A percentile compares a stretch with the other conserved stretches of the same genome.
Conservation (phyloP, 1,284 basidiomycete genomes). For the Coniferiporia sulphurascens region DNA sequence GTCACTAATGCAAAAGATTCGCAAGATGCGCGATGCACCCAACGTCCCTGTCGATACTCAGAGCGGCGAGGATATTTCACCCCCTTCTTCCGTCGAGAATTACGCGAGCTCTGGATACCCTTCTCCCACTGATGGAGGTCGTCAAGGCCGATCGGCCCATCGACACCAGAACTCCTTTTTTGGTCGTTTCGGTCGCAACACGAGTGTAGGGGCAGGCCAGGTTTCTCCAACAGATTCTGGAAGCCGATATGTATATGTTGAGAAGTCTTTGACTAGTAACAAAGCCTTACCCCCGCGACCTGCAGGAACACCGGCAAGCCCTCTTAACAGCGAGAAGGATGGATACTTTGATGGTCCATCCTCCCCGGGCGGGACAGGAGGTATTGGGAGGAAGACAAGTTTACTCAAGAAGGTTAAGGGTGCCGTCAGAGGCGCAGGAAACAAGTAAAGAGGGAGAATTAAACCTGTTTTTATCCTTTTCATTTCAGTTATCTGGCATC, state of each 20-base stretch:
- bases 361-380: slow-evolving; percentile 30
- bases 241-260: slow-evolving; percentile 62
- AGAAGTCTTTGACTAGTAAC: slow-evolving; percentile 37
- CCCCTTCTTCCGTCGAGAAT: slow-evolving; percentile 42
- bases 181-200: slow-evolving; percentile 47
- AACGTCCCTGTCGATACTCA: slow-evolving; percentile 66
- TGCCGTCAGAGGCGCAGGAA: slow-evolving; percentile 50
- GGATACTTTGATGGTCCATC: slow-evolving; percentile 48
- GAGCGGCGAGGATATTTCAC: slow-evolving; percentile 38
- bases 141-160: slow-evolving; percentile 50
- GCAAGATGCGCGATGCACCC: slow-evolving; percentile 76
- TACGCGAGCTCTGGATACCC: slow-evolving; percentile 17
- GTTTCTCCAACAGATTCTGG: slow-evolving; percentile 38
- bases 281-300: slow-evolving; percentile 66
- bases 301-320: slow-evolving; percentile 25
- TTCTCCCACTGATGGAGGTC: slow-evolving; percentile 20
- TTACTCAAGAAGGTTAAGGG: slow-evolving; percentile 73
- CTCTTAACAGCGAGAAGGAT: slow-evolving; percentile 28
- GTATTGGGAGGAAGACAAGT: slow-evolving; percentile 68
- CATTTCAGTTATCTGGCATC: not conserved
- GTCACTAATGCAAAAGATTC: slow-evolving; percentile 79
- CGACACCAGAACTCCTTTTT: slow-evolving; percentile 67
- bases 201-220: slow-evolving; percentile 22
- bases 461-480: not conserved
- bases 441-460: slow-evolving; percentile 29